Conservation (phyloP, 1,139 yeast genomes). For the Blastobotrys serpentis region DNA sequence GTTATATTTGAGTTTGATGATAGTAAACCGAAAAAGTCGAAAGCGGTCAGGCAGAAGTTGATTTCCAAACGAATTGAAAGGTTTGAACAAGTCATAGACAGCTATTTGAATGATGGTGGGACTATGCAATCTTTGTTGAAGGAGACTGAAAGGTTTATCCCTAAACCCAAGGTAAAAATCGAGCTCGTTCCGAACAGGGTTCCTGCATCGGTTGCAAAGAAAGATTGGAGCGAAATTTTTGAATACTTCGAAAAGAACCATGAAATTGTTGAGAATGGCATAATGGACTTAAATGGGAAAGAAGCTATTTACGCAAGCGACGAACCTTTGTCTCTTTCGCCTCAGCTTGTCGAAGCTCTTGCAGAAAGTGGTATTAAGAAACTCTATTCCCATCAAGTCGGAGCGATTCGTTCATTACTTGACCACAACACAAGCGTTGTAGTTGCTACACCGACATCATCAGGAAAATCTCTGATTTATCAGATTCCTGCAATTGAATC, state of each 20-base stretch:
- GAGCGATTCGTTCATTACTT: slow-evolving; percentile 60
- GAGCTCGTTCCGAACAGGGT: slow-evolving; percentile 28
- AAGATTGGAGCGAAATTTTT: slow-evolving; percentile 5
- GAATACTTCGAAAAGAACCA: slow-evolving; percentile 40
- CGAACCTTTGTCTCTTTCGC: slow-evolving; percentile 41
- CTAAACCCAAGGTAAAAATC: slow-evolving; percentile 33
- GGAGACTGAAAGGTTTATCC: slow-evolving; percentile 45
- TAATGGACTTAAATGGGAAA: slow-evolving; percentile 45
- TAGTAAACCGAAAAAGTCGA: slow-evolving; percentile 51
- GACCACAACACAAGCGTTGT: slow-evolving; percentile 62
- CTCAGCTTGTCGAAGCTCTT: slow-evolving; percentile 51
- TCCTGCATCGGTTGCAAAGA: slow-evolving; percentile 4
- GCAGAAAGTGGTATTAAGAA: slow-evolving; percentile 47
- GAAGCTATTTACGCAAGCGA: slow-evolving; percentile 48
- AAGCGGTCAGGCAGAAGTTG: slow-evolving; percentile 56
- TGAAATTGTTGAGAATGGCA: slow-evolving; percentile 56
- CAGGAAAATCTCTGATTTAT: slow-evolving; percentile 90
- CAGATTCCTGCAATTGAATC: slow-evolving; percentile 75
- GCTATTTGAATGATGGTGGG: slow-evolving; percentile 40
- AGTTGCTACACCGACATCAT: slow-evolving; percentile 88
- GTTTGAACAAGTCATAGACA: slow-evolving; percentile 48
- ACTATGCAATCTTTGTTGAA: slow-evolving; percentile 43
- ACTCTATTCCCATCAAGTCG: slow-evolving; percentile 78
- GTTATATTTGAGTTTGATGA: slow-evolving; percentile 78
- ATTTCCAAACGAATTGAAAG: slow-evolving; percentile 58